phyloP scores from a whole-genome alignment of 768 basidiomycete genomes.

The Pulveroboletus frians region DNA sequence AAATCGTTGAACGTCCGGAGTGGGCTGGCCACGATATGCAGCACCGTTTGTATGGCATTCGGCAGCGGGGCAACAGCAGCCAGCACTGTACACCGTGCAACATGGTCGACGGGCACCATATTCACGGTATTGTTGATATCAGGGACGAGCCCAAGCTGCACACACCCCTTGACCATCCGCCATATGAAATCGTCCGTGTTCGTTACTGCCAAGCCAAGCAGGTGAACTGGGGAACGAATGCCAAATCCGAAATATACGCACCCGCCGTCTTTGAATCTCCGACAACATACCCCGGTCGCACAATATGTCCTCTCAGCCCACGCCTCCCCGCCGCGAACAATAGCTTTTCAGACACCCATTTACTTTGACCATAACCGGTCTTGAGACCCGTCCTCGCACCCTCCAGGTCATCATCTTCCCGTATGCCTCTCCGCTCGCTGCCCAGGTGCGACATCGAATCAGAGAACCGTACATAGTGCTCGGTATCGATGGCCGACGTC shows the following conservation, averaged over 20 bases:
- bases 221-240: slow-evolving; percentile 1
- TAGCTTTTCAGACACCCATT: slow-evolving; percentile 97
- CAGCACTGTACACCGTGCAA: slow-evolving; percentile 74
- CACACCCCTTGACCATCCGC: slow-evolving; percentile 97
- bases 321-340: slow-evolving; percentile 86
- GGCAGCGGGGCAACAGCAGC: slow-evolving; percentile 62
- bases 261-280: slow-evolving; percentile 87
- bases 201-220: slow-evolving; percentile 53
- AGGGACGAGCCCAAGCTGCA: slow-evolving; percentile 93
- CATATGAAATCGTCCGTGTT: slow-evolving; percentile 99
- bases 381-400: slow-evolving; percentile 70
- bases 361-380: slow-evolving; percentile 94
- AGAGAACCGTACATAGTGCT: slow-evolving; percentile 83
- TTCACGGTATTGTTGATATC: slow-evolving; percentile 98
- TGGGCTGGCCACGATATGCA: slow-evolving; percentile 84
- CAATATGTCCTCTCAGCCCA: slow-evolving; percentile 78
- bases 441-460: slow-evolving; percentile 51
- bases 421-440: slow-evolving; percentile 57
- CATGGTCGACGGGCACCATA: slow-evolving; percentile 97
- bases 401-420: slow-evolving; percentile 86
- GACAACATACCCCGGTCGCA: slow-evolving; percentile 94
- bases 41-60: slow-evolving; percentile 47
- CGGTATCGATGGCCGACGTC: slow-evolving; percentile 90
- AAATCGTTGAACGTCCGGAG: slow-evolving; percentile 86
- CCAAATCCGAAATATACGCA: slow-evolving; percentile 31